phyloP scores from a whole-genome alignment of 371 early-diverging fungal species.

The Mortierella sp. region DNA sequence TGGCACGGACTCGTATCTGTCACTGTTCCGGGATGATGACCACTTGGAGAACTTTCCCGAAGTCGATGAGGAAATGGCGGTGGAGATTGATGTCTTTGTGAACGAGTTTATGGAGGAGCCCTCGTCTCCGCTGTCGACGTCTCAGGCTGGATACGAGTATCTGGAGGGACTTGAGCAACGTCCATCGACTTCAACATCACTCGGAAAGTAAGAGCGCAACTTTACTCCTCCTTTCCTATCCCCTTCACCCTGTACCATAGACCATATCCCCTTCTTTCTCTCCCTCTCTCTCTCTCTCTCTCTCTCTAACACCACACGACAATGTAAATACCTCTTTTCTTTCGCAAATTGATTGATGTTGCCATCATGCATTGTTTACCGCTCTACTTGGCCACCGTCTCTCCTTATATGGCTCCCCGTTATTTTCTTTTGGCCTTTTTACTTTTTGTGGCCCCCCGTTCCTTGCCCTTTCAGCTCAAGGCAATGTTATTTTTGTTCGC shows the following conservation, averaged over 20 bases:
- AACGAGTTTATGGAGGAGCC: conserved; percentile 48
- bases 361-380: too few relatives aligned
- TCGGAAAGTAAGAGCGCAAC: background rate
- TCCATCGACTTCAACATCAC: background rate
- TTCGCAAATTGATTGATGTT: too few relatives aligned
- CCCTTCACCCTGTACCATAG: background rate
- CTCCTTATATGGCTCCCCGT: too few relatives aligned
- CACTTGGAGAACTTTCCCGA: conserved; percentile 68
- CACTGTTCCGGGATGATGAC: conserved; percentile 70
- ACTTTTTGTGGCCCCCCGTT: too few relatives aligned
- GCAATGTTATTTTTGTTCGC: too few relatives aligned
- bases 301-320: too few relatives aligned
- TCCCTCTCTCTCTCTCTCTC: too few relatives aligned
- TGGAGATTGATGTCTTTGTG: conserved; percentile 52
- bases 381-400: too few relatives aligned
- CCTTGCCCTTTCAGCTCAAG: too few relatives aligned
- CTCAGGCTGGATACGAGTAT: conserved; percentile 1
- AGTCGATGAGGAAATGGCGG: conserved; percentile 52
- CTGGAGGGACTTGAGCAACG: background rate
- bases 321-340: too few relatives aligned
- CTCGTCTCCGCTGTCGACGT: background rate
- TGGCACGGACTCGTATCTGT: conserved; percentile 82
- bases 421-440: too few relatives aligned
- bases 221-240: background rate
- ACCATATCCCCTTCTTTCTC: too few relatives aligned